Evolutionary conservation across 305 asterid species (phyloP).

Genomic region (Ajuga reptans): DNA sequence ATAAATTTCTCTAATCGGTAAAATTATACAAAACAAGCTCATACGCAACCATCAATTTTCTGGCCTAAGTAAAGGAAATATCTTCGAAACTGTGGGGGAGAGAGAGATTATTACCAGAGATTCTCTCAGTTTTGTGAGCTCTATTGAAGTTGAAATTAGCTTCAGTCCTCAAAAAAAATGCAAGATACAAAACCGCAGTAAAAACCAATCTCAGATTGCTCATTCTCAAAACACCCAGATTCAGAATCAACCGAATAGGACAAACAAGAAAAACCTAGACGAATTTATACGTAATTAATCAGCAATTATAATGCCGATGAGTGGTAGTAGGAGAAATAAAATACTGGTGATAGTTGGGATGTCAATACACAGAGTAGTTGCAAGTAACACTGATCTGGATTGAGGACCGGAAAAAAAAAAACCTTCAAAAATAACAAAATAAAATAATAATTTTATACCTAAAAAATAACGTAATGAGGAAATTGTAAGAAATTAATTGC

Average conservation of each 20-base stretch:
- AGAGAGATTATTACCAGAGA: conserved; percentile 28
- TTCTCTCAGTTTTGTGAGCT: conserved; percentile 39
- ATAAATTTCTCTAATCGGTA: too few relatives aligned
- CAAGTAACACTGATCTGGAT: conserved; percentile 17
- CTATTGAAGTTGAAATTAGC: conserved; percentile 32
- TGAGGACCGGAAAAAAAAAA: too few relatives aligned
- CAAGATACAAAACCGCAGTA: conserved; percentile 15
- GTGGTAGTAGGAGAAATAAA: not conserved
- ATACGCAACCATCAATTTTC: too few relatives aligned
- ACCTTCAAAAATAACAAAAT: too few relatives aligned
- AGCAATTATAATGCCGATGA: not conserved
- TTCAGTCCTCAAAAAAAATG: conserved; percentile 18
- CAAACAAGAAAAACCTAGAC: not conserved
- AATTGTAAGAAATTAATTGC: not conserved
- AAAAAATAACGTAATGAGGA: not conserved
- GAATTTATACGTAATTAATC: not conserved
- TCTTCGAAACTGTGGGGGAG: too few relatives aligned
- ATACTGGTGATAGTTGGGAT: conserved; percentile 19
- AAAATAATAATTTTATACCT: too few relatives aligned
- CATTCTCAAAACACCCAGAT: conserved; percentile 14
- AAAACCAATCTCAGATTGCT: conserved; percentile 24
- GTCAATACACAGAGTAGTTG: conserved; percentile 23
- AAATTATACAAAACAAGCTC: too few relatives aligned
- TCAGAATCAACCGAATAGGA: not conserved
- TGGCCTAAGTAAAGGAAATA: too few relatives aligned